Evolutionary conservation across 768 basidiomycete genomes (phyloP).

Genomic region (Hydnomerulius pinastri): DNA sequence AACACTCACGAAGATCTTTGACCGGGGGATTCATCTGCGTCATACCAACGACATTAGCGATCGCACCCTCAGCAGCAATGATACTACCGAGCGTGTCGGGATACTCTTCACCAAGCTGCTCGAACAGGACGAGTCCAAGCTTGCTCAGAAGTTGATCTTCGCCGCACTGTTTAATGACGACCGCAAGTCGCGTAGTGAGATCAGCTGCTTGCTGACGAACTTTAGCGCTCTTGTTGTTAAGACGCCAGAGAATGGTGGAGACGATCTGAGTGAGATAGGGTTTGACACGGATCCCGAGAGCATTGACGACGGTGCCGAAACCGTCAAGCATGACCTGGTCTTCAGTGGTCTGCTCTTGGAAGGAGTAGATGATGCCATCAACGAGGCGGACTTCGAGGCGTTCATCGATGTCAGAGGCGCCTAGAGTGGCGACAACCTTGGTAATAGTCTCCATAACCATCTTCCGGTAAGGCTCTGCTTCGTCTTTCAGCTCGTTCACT

Average conservation of each 20-base stretch:
- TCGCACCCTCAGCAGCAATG: conserved; percentile 97
- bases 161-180: conserved; percentile 98
- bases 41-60: conserved; percentile 99
- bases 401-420: conserved; percentile 98
- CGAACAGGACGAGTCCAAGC: conserved; percentile 94
- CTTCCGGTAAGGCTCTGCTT: conserved; percentile 84
- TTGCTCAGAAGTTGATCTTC: conserved; percentile 96
- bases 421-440: conserved; percentile 89
- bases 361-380: conserved; percentile 98
- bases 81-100: conserved; percentile 99
- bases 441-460: conserved; percentile 99
- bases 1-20: conserved; percentile 90
- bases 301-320: conserved; percentile 96
- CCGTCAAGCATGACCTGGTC: conserved; percentile 99
- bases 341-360: conserved; percentile 99
- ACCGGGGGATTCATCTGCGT: conserved; percentile 99
- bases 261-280: conserved; percentile 99
- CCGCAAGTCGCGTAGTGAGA: conserved; percentile 90
- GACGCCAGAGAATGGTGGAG: conserved; percentile 97
- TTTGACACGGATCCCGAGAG: conserved; percentile 94
- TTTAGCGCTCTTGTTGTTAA: conserved; percentile 99
- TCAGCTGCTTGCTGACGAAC: conserved; percentile 99
- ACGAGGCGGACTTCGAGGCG: conserved; percentile 91
- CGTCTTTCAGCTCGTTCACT: conserved; percentile 62
- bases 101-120: conserved; percentile 99